These are phyloP conservation scores for Isabelozyma heimii DNA, from an alignment of 805 yeast species.

Conservation along the genomic window DNA sequence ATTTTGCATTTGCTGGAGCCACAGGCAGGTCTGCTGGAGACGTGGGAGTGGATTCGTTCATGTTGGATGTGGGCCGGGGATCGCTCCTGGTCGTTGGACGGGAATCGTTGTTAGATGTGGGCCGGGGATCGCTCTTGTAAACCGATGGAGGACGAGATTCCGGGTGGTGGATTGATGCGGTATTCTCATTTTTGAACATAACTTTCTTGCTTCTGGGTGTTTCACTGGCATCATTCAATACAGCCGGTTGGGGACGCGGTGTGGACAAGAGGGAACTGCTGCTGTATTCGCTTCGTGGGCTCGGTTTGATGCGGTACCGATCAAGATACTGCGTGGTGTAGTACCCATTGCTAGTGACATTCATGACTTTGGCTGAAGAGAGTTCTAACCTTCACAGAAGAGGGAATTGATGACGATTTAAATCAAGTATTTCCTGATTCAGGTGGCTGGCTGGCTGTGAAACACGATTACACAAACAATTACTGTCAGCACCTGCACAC, in stretches of 20 bases:
- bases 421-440: not conserved
- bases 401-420: not conserved
- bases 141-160: too few relatives aligned
- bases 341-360: conserved; percentile 42
- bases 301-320: conserved; percentile 6
- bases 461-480: not conserved
- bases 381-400: not conserved
- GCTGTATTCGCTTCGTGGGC: conserved; percentile 2
- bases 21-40: not conserved
- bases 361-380: conserved; percentile 19
- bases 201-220: not conserved
- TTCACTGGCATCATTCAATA: not conserved
- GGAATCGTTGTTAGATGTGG: too few relatives aligned
- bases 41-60: too few relatives aligned
- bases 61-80: too few relatives aligned
- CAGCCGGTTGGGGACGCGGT: not conserved
- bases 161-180: too few relatives aligned
- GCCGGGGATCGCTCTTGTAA: too few relatives aligned
- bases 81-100: too few relatives aligned
- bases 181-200: too few relatives aligned
- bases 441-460: conserved; percentile 1
- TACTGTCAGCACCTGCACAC: not conserved
- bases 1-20: not conserved
- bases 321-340: conserved; percentile 36
- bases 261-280: not conserved